A percentile compares a stretch with the other conserved stretches of the same genome.
Conservation (phyloP, 495 filamentous ascomycete genomes). For the Aspergillus asperescens region DNA sequence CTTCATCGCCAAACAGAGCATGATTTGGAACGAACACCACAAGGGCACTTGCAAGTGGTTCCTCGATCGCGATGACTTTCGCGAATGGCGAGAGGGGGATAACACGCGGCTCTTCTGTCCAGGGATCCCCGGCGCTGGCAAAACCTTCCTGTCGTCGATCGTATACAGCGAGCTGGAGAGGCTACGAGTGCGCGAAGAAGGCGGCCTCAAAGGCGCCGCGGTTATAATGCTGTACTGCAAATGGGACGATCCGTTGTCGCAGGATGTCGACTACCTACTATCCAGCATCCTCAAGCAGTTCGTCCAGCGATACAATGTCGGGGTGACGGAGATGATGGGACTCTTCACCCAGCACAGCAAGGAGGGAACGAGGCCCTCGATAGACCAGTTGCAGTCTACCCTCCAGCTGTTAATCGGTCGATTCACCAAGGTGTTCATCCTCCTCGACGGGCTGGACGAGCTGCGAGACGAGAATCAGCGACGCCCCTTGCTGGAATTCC, state of each 20-base stretch:
- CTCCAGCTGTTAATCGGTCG: background rate
- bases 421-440: slow-evolving; percentile 7
- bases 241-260: slow-evolving; percentile 6
- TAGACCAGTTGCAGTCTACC: background rate
- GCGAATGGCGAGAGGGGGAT: slow-evolving; percentile 3
- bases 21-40: slow-evolving; percentile 8
- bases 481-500: background rate
- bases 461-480: background rate
- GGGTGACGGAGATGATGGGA: background rate
- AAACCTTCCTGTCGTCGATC: slow-evolving; percentile 8
- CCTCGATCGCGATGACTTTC: background rate
- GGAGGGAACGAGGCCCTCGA: background rate
- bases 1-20: slow-evolving; percentile 12
- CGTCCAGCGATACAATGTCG: slow-evolving; percentile 4
- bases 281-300: slow-evolving; percentile 9
- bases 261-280: background rate
- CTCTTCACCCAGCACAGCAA: background rate
- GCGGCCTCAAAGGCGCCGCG: slow-evolving; percentile 3
- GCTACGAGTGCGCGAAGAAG: background rate
- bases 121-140: slow-evolving; percentile 7
- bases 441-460: slow-evolving; percentile 11
- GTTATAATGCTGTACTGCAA: slow-evolving; percentile 7
- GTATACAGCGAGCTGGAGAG: slow-evolving; percentile 8
- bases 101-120: slow-evolving; percentile 4
- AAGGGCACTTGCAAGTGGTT: slow-evolving; percentile 12